Evolutionary conservation across 1,284 basidiomycete species (phyloP).

Genomic region (Ustilago curta): DNA sequence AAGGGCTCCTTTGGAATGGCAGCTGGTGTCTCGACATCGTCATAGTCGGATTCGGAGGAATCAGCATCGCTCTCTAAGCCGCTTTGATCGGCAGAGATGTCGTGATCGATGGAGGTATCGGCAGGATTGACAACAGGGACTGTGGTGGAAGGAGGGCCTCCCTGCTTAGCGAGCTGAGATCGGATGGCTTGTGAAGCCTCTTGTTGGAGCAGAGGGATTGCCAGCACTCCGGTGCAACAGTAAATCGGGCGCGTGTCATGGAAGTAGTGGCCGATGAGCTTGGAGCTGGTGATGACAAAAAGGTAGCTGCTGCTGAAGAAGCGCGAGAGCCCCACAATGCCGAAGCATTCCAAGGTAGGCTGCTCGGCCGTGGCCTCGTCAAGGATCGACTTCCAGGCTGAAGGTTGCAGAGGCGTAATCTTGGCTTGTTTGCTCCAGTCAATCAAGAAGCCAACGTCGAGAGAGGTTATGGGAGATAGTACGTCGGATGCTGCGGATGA

Average conservation of each 20-base stretch:
- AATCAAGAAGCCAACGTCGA: slow-evolving; percentile 42
- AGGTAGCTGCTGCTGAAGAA: slow-evolving; percentile 62
- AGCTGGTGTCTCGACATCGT: slow-evolving; percentile 55
- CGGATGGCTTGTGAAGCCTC: slow-evolving; percentile 40
- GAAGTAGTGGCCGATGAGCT: slow-evolving; percentile 56
- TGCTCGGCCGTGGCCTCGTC: slow-evolving; percentile 16
- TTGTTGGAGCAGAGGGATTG: slow-evolving; percentile 52
- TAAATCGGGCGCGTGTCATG: slow-evolving; percentile 53
- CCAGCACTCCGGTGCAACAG: slow-evolving; percentile 54
- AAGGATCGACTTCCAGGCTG: slow-evolving; percentile 21
- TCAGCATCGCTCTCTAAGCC: slow-evolving; percentile 33
- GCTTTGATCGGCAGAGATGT: slow-evolving; percentile 14
- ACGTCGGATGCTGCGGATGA: slow-evolving; percentile 12
- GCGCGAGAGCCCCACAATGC: slow-evolving; percentile 50
- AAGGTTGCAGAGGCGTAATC: slow-evolving; percentile 25
- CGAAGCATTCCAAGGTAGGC: slow-evolving; percentile 36
- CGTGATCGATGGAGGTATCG: slow-evolving; percentile 9
- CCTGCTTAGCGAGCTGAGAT: slow-evolving; percentile 26
- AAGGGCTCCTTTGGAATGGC: slow-evolving; percentile 45
- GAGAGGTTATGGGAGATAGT: slow-evolving; percentile 22
- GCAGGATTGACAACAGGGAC: neutral
- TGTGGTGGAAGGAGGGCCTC: neutral
- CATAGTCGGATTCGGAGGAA: slow-evolving; percentile 41
- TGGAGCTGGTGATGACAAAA: slow-evolving; percentile 58
- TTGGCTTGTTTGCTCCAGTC: slow-evolving; percentile 45